Base-by-base conservation (phyloP, 768 basidiomycete genomes). In the Lepiota brunneoincarnata region DNA sequence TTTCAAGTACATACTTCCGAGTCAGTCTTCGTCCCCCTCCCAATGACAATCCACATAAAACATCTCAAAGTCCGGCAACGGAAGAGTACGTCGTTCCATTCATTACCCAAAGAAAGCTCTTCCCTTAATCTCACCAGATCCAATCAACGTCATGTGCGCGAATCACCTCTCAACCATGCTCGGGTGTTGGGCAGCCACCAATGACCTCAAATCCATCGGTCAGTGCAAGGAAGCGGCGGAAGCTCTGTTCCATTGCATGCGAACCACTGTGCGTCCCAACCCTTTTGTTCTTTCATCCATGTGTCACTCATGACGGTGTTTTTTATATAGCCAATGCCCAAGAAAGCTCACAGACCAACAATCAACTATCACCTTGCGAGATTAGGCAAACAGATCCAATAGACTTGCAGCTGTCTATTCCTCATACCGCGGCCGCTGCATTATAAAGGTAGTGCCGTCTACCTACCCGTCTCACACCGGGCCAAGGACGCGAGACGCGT, bases 341-440 rank as follows among this genome's bases (percentile, higher is more conserved):
- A 82, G 57, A 90, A 86, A 65, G 69, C 69, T 40, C 89, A 85
- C 48, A 79, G 78, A 64, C 81, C 92, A 31, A 84, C 88, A 31
- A 93, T 95, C 74, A 94, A 95, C 70, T 94, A 91, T 67, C 91
- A 93, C 69, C 82, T 94, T 59, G 86, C 89, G 61, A 82, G 91
- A 67, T 76, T 93, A 58, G 79, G 82, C 57, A 90, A 89, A 66
- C 81, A 77, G 57, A 78, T 84, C 60, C 88, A 88, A 78, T 88
- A 81, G 75, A 74, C 18, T 20, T 10, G 23, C 39, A 36, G 34
- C 45, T 31, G 20, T 7, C 4, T 28, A 4, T 34, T 31, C 4
- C 10, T 7, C 41, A 23, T 6, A 23, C 41, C 18, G 24, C 14
- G 9, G 3, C 9, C 23, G 11, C 12, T 18, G 0, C 20, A 15